Evolutionary conservation across 1,139 yeast species (phyloP), one percentile per base, ranked within the genome.

Genomic region (Debaryomycetaceae sp.): DNA sequence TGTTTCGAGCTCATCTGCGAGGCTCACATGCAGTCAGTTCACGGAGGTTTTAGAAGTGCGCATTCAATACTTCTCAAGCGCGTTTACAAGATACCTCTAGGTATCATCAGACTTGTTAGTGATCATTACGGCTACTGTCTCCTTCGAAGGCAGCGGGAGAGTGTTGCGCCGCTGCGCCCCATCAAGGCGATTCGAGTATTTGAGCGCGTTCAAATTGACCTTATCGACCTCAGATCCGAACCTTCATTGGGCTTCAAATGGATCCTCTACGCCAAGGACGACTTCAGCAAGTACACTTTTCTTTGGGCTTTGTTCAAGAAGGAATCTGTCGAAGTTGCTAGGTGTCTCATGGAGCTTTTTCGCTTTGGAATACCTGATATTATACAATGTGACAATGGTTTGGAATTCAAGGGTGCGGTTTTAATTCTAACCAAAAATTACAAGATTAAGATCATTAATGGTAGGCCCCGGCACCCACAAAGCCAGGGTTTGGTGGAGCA

Each of bases 141-240:
- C 37, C 35, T 3, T 57, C 60, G 18, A 53, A 44, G 68, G 68
- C 62, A 20, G 44, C 44, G 2, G 53, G 45, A 33, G 55, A 55
- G 36, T 47, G 50, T n/a, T n/a, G n/a, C n/a, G 20, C 20, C 20
- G 10, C 20, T 18, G 8, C 6, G 10, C 8, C 10, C 20, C 8
- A 18, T 18, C 10, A 10, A 7, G 8, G 20, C 20, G 20, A 7
- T 18, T 7, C 6, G 20, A 10, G 20, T 18, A 6, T 6, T 6
- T 10, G 20, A 18, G 20, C 20, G 20, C 8, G 10, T 18, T 6
- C 20, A 18, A 18, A 10, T 18, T 18, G 20, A 18, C 10, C 10
- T 18, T 6, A 18, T 18, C 6, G 20, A 18, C 10, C 20, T 18
- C 20, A 18, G 20, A 10, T 7, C 20, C 20, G 10, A 10, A 7